A percentile compares a stretch with the other conserved stretches of the same genome.
Evolutionary conservation across 495 filamentous ascomycete genomes (phyloP).

Genomic region (Hypoxylon perforatum): DNA sequence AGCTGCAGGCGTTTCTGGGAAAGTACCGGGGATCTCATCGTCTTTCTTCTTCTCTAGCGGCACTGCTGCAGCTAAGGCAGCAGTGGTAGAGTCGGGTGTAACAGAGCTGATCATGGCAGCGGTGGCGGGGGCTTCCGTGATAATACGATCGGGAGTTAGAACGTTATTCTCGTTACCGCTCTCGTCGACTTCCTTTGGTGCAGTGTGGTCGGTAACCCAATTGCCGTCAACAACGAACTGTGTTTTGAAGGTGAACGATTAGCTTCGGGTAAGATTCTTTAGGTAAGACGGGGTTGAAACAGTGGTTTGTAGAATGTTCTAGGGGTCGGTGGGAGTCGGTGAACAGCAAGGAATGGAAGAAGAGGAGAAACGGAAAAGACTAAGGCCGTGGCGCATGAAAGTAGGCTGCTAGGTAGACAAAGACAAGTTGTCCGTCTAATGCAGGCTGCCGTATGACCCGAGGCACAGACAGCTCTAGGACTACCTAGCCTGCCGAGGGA

Average conservation of each 20-base stretch:
- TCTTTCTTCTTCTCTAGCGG: conserved; percentile 46
- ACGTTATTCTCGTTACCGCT: conserved; percentile 90
- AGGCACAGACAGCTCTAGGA: conserved; percentile 15
- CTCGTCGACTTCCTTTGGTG: conserved; percentile 81
- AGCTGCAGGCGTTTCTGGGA: conserved; percentile 76
- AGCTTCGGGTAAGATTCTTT: conserved; percentile 16
- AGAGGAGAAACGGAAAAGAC: conserved; percentile 3
- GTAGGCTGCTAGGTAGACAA: conserved; percentile 22
- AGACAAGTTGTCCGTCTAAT: conserved; percentile 31
- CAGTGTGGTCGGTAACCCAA: conserved; percentile 84
- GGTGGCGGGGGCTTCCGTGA: conserved; percentile 53
- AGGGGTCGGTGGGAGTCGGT: neutral
- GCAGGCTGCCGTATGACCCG: conserved; percentile 36
- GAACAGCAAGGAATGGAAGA: conserved; percentile 5
- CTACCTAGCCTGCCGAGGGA: conserved; percentile 10
- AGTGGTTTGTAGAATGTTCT: conserved; percentile 19
- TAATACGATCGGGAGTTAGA: conserved; percentile 77
- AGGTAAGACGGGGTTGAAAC: conserved; percentile 9
- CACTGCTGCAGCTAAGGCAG: conserved; percentile 48
- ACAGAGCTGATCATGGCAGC: conserved; percentile 64
- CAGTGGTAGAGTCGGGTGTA: conserved; percentile 50
- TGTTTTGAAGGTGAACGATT: conserved; percentile 19
- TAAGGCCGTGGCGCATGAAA: conserved; percentile 4
- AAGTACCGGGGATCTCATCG: conserved; percentile 74
- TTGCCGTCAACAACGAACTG: conserved; percentile 92